These are phyloP conservation scores for Venturia asperata DNA, from an alignment of 2,329 filamentous ascomycete genomes.

Conservation along the genomic window DNA sequence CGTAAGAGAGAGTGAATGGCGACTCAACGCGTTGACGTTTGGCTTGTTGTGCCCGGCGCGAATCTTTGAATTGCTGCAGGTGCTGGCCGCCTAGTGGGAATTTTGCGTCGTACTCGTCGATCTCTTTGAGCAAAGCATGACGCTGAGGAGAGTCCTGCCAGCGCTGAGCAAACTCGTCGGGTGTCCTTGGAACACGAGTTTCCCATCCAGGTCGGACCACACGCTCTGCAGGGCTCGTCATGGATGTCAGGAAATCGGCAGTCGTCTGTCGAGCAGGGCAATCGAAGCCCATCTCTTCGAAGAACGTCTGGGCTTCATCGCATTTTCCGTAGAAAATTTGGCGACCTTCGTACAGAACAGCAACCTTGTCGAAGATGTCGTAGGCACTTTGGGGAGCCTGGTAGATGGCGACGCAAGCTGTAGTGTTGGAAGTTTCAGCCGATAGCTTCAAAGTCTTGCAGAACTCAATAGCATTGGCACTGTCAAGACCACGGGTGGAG, in stretches of 20 bases:
- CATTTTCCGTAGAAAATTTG: constrained; percentile 63
- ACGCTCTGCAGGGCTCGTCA: constrained; percentile 50
- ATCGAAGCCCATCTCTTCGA: constrained; percentile 59
- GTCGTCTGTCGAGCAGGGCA: constrained; percentile 66
- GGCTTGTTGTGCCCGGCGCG: constrained; percentile 41
- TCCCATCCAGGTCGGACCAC: constrained; percentile 40
- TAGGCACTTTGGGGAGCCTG: constrained; percentile 63
- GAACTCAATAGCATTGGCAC: constrained; percentile 69
- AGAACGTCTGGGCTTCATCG: constrained; percentile 57
- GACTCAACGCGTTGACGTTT: constrained; percentile 55
- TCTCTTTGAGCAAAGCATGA: constrained; percentile 36
- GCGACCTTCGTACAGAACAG: constrained; percentile 56
- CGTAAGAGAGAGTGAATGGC: constrained; percentile 73
- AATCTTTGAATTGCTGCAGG: constrained; percentile 40
- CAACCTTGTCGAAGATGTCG: constrained; percentile 60
- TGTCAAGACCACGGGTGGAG: constrained; percentile 66
- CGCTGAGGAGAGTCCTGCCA: constrained; percentile 51
- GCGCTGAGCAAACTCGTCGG: constrained; percentile 43
- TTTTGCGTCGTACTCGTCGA: constrained; percentile 41
- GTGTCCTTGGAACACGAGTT: constrained; percentile 40
- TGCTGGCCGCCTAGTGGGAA: constrained; percentile 41
- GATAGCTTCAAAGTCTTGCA: constrained; percentile 62
- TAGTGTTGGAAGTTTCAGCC: constrained; percentile 59
- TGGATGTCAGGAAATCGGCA: constrained; percentile 70
- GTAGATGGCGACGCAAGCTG: constrained; percentile 66